Percentiles rank a stretch among this genome's conserved stretches.
Evolutionary conservation across 768 basidiomycete species (phyloP).

Genomic region (Lactifluus rugatus): DNA sequence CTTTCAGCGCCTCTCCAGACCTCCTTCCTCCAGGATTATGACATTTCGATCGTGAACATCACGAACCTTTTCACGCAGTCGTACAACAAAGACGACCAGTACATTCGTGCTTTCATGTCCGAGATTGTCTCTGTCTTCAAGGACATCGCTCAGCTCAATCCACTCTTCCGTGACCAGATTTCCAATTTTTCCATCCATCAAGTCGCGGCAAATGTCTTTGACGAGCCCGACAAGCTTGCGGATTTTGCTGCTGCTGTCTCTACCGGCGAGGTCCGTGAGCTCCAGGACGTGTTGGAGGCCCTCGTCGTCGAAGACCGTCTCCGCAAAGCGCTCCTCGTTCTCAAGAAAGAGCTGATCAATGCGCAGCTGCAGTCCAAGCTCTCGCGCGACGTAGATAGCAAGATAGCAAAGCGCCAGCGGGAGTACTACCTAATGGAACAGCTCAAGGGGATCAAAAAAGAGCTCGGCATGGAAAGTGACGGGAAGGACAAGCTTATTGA

Average conservation of each 20-base stretch:
- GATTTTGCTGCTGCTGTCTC: slow-evolving; percentile 97
- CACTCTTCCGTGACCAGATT: slow-evolving; percentile 96
- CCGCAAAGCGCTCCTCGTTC: slow-evolving; percentile 79
- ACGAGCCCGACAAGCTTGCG: slow-evolving; percentile 94
- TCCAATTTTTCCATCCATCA: slow-evolving; percentile 94
- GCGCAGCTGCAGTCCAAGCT: slow-evolving; percentile 92
- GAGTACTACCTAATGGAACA: slow-evolving; percentile 98
- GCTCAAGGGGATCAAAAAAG: slow-evolving; percentile 92
- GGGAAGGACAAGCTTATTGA: slow-evolving; percentile 92
- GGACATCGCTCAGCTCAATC: slow-evolving; percentile 94
- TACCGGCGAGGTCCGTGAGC: slow-evolving; percentile 81
- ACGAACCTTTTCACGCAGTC: slow-evolving; percentile 73
- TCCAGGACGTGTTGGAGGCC: slow-evolving; percentile 89
- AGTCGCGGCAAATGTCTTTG: slow-evolving; percentile 86
- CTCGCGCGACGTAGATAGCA: slow-evolving; percentile 84
- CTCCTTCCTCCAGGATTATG: slow-evolving; percentile 71
- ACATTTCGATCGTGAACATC: slow-evolving; percentile 82
- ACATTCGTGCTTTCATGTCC: slow-evolving; percentile 90
- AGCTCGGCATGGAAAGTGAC: slow-evolving; percentile 89
- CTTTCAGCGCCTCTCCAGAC: slow-evolving; percentile 60
- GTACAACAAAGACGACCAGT: slow-evolving; percentile 88
- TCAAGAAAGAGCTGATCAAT: slow-evolving; percentile 98
- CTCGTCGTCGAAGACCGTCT: slow-evolving; percentile 80
- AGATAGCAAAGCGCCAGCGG: slow-evolving; percentile 88
- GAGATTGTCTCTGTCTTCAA: slow-evolving; percentile 98